Conservation (phyloP, 2,329 filamentous ascomycete genomes). For the Colletotrichum orbiculare region DNA sequence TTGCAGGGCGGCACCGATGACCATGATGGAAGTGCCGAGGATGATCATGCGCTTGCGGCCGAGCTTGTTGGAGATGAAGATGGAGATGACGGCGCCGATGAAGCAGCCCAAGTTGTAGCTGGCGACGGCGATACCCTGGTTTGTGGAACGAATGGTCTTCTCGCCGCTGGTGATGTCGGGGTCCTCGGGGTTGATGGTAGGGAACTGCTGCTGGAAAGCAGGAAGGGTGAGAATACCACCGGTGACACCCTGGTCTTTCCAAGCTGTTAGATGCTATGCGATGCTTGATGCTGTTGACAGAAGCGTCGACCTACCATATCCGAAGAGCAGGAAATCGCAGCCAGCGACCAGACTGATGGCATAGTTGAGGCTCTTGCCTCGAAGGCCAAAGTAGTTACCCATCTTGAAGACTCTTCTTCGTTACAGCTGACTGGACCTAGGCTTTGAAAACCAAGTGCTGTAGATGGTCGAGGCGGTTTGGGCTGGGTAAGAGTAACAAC, state of each 20-base stretch:
- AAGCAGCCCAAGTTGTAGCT: conserved; percentile 72
- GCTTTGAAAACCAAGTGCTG: conserved; percentile 7
- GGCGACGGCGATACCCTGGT: conserved; percentile 66
- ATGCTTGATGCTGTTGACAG: background rate
- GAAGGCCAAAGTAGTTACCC: conserved; percentile 70
- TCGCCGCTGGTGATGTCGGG: conserved; percentile 42
- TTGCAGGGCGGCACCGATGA: conserved; percentile 58
- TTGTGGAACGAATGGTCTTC: conserved; percentile 57
- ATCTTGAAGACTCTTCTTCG: conserved; percentile 30
- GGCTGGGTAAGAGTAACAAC: conserved; percentile 10
- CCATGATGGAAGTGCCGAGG: conserved; percentile 55
- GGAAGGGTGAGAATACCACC: conserved; percentile 78
- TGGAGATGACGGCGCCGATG: conserved; percentile 54
- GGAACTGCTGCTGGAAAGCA: conserved; percentile 67
- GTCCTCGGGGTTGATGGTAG: conserved; percentile 40
- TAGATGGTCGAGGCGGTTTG: background rate
- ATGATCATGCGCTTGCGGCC: conserved; percentile 56
- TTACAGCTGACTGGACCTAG: conserved; percentile 19
- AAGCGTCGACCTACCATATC: conserved; percentile 58
- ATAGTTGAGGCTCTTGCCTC: conserved; percentile 73
- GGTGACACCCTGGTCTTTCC: conserved; percentile 79
- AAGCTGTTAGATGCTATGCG: conserved; percentile 43
- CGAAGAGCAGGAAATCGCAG: conserved; percentile 75
- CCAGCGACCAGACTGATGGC: conserved; percentile 79
- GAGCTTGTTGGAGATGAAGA: conserved; percentile 48